Evolutionary conservation across 2,329 filamentous ascomycete genomes (phyloP).

Genomic region (Fusarium poae): DNA sequence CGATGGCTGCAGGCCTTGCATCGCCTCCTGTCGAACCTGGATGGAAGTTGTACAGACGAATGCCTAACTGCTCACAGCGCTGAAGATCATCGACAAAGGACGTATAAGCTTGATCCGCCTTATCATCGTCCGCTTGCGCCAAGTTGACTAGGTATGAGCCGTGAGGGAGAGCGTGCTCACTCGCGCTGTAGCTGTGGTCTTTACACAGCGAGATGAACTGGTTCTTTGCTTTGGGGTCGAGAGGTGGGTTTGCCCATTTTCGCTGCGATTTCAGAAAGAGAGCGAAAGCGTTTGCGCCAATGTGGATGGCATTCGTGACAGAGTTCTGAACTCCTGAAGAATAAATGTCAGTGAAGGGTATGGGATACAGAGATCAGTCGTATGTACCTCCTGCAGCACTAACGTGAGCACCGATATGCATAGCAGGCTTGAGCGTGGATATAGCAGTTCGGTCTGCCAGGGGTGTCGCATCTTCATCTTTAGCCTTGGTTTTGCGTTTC

Average conservation of each 20-base stretch:
- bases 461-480: conserved; percentile 65
- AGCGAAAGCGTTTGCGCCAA: conserved; percentile 93
- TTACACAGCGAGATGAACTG: conserved; percentile 78
- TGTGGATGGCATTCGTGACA: conserved; percentile 79
- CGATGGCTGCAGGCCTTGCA: conserved; percentile 76
- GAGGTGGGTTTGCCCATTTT: conserved; percentile 89
- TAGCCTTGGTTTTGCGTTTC: conserved; percentile 59
- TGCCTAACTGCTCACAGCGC: conserved; percentile 87
- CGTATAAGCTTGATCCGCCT: conserved; percentile 86
- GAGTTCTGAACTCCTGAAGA: conserved; percentile 86
- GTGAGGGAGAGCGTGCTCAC: conserved; percentile 85
- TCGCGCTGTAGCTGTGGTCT: conserved; percentile 77
- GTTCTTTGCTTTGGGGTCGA: conserved; percentile 75
- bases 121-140: conserved; percentile 82
- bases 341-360: conserved; percentile 1
- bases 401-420: conserved; percentile 94
- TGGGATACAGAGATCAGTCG: conserved; percentile 19
- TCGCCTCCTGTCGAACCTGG: conserved; percentile 84
- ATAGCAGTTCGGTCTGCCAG: conserved; percentile 76
- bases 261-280: conserved; percentile 96
- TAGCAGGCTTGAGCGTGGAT: conserved; percentile 72
- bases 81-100: conserved; percentile 89
- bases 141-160: conserved; percentile 98
- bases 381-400: conserved; percentile 83
- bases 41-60: conserved; percentile 97